Evolutionary conservation across 768 basidiomycete genomes (phyloP), one percentile per base, ranked within the genome.

Genomic region (Lactarius hengduanensis): DNA sequence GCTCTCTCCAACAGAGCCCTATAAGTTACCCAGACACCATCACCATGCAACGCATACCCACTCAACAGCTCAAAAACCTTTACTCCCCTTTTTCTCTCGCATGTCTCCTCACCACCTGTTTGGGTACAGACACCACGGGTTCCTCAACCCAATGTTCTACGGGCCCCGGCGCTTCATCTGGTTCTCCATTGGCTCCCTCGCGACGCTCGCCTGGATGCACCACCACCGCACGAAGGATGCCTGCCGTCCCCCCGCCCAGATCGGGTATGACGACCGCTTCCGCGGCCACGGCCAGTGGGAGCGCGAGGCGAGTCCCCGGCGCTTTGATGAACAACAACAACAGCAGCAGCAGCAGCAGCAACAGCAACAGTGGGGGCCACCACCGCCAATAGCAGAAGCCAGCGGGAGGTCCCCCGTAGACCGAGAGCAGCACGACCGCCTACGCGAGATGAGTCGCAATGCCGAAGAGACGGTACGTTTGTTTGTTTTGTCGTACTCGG

Each of bases 121-220:
- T 6, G 41, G 53, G 50, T 11, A 67, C 58, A 5, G 54, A 7
- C 16, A 32, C 53, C 57, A 16, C 26, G 6, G 13, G 2, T 22
- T 9, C 26, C 41, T 10, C 8, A 26, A n/a, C 16, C 63, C 43
- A 54, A 38, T 67, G 43, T 63, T 53, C 50, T 53, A 0, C 62
- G 73, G 81, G 7, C 83, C 84, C n/a, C 83, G 83, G 54, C 86
- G 89, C 68, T 50, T 89, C 62, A 36, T 90, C 73, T 91, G 89
- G 89, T 89, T 91, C 79, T 10, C 81, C 70, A 22, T 89, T 69
- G 90, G 89, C 66, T 87, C 84, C 7, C 77, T 76, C 3, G 71
- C 68, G 32, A 77, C 78, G 0, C 72, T 74, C 32, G 77, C 75
- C 68, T 82, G 76, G 75, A 62, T 75, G 76, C 59, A 40, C n/a